Percentiles rank a stretch among this genome's conserved stretches.
phyloP scores from a whole-genome alignment of 169 alveolate species.

The Babesia bigemina region DNA sequence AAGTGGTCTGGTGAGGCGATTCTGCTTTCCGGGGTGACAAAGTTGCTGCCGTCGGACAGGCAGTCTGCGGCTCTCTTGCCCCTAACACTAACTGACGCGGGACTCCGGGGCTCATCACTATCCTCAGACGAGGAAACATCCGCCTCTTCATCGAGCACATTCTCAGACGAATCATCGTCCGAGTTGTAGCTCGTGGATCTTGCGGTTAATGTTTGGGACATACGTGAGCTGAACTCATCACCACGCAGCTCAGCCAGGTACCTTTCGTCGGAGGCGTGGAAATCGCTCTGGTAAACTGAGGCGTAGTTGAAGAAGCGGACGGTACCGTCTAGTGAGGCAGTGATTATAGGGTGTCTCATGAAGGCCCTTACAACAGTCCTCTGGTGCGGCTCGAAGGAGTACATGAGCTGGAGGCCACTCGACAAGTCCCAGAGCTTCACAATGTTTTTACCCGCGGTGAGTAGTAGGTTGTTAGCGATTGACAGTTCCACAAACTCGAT shows the following conservation, averaged over 20 bases:
- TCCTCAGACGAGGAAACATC: neutral
- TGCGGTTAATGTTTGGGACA: neutral
- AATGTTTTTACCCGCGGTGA: conserved; percentile 48
- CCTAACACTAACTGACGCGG: neutral
- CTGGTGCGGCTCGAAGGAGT: conserved; percentile 45
- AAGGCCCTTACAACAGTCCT: conserved; percentile 43
- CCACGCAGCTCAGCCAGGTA: neutral
- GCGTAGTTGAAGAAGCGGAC: conserved; percentile 36
- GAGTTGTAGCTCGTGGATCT: neutral
- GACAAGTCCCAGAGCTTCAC: conserved; percentile 58
- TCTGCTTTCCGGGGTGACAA: conserved; percentile 12
- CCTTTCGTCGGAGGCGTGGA: neutral
- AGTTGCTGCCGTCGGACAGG: conserved; percentile 8
- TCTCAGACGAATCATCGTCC: neutral
- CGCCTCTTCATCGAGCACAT: neutral
- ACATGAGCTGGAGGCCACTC: conserved; percentile 28
- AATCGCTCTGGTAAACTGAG: conserved; percentile 5
- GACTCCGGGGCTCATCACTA: neutral
- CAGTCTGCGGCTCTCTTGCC: neutral
- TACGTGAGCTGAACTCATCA: neutral
- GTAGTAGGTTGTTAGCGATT: conserved; percentile 5
- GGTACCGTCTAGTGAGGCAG: conserved; percentile 66
- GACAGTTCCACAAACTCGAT: conserved; percentile 53
- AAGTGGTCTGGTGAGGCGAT: conserved; percentile 2
- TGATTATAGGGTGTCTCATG: conserved; percentile 32